Percentiles rank a stretch among this genome's conserved stretches.
These are phyloP conservation scores for Endothia cerciana DNA, from an alignment of 2,329 filamentous ascomycete genomes.

Conservation along the genomic window DNA sequence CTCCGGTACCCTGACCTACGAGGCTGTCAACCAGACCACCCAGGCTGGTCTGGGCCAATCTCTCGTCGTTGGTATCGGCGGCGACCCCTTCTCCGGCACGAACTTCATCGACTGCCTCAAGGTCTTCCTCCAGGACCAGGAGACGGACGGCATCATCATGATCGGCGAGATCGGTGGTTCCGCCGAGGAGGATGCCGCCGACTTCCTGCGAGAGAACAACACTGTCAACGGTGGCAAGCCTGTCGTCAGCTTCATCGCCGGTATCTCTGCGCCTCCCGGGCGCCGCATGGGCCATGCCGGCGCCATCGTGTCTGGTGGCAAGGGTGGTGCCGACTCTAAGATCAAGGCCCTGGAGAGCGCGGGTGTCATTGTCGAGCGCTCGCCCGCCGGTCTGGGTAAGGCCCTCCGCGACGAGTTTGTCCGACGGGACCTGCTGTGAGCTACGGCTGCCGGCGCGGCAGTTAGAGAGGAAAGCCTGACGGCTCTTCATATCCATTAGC, in stretches of 20 bases:
- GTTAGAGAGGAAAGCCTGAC: not conserved
- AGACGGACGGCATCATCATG: constrained; percentile 99
- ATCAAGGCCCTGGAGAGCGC: constrained; percentile 91
- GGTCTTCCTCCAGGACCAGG: constrained; percentile 92
- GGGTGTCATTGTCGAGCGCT: constrained; percentile 95
- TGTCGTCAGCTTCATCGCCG: constrained; percentile 96
- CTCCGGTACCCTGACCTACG: constrained; percentile 97
- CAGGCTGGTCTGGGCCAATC: constrained; percentile 96
- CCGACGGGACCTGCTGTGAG: constrained; percentile 90
- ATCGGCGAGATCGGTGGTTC: constrained; percentile 98
- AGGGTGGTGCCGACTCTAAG: constrained; percentile 98
- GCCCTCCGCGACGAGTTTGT: constrained; percentile 94
- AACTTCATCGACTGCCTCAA: constrained; percentile 99
- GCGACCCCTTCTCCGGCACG: constrained; percentile 97
- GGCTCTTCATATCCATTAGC: not conserved
- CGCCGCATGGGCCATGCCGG: constrained; percentile 98
- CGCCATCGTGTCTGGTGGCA: constrained; percentile 95
- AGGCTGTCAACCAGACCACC: constrained; percentile 99
- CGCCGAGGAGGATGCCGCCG: constrained; percentile 96
- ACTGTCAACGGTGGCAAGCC: constrained; percentile 84
- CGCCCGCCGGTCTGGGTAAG: constrained; percentile 89
- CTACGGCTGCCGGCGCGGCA: not conserved
- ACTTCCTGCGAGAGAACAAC: constrained; percentile 93
- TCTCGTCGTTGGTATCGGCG: constrained; percentile 96
- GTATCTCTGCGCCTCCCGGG: constrained; percentile 95